These are phyloP conservation scores for Vitis cinerea DNA, from an alignment of 164 flowering plant genomes.

Conservation along the genomic window DNA sequence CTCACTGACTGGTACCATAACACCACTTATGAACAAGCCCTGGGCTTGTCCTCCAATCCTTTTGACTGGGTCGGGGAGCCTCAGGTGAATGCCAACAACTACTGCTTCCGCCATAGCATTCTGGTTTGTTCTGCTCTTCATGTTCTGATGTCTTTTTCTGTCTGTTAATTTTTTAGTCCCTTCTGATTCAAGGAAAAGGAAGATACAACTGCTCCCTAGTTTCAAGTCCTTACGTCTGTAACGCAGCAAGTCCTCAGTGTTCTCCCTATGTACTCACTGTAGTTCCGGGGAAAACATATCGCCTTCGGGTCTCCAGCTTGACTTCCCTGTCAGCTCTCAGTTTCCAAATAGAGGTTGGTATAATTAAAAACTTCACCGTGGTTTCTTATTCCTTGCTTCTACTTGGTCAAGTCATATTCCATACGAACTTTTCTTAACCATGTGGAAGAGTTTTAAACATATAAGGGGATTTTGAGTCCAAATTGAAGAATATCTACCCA, in stretches of 20 bases:
- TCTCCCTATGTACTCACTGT: constrained; percentile 54
- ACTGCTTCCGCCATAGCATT: too few relatives aligned
- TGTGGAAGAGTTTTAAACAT: too few relatives aligned
- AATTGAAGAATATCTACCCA: too few relatives aligned
- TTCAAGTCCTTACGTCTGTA: constrained; percentile 37
- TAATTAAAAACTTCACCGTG: too few relatives aligned
- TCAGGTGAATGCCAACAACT: constrained; percentile 39
- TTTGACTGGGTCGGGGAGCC: constrained; percentile 90
- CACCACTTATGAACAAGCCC: constrained; percentile 63
- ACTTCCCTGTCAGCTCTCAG: constrained; percentile 76
- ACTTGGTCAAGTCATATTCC: too few relatives aligned
- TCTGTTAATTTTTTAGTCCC: constrained; percentile 53
- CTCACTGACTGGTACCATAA: constrained; percentile 91
- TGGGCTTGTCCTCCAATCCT: constrained; percentile 64
- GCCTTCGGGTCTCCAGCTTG: constrained; percentile 68
- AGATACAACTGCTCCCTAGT: constrained; percentile 57
- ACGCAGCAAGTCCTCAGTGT: constrained; percentile 60
- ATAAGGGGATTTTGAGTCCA: too few relatives aligned
- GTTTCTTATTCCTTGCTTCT: background rate
- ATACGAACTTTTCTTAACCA: too few relatives aligned
- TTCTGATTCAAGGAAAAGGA: constrained; percentile 83
- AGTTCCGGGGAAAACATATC: constrained; percentile 74
- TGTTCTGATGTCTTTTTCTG: background rate
- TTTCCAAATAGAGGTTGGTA: constrained; percentile 67
- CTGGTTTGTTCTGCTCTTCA: background rate